These are phyloP conservation scores for Hanseniaspora pseudoguilliermondii DNA, from an alignment of 805 yeast genomes.

Conservation along the genomic window DNA sequence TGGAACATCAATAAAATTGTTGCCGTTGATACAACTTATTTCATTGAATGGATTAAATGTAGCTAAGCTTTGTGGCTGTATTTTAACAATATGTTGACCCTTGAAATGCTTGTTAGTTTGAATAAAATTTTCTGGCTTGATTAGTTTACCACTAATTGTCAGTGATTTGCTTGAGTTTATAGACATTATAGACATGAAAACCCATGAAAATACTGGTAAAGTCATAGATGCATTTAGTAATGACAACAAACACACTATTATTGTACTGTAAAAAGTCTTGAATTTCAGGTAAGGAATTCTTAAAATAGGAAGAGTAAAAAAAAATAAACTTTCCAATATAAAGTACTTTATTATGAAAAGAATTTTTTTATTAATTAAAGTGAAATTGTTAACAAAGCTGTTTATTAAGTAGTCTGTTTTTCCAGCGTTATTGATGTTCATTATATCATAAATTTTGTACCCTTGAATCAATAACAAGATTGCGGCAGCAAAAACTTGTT, in stretches of 20 bases:
- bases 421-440: constrained; percentile 36
- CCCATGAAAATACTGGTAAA: constrained; percentile 37
- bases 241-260: constrained; percentile 37
- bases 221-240: constrained; percentile 38
- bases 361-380: constrained; percentile 29
- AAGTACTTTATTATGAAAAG: constrained; percentile 59
- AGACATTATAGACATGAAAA: constrained; percentile 34
- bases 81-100: constrained; percentile 76
- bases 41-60: constrained; percentile 62
- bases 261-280: constrained; percentile 40
- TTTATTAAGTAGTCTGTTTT: constrained; percentile 24
- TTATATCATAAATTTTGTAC: constrained; percentile 68
- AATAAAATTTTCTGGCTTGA: constrained; percentile 21
- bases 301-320: constrained; percentile 60
- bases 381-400: constrained; percentile 30
- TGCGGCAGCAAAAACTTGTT: constrained; percentile 54
- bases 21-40: constrained; percentile 44
- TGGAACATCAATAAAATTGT: constrained; percentile 37
- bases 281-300: constrained; percentile 66
- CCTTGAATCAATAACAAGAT: constrained; percentile 65
- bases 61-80: constrained; percentile 84
- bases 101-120: constrained; percentile 45
- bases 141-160: constrained; percentile 40
- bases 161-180: constrained; percentile 34
- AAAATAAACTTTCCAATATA: constrained; percentile 55